Evolutionary conservation across 2,329 filamentous ascomycete genomes (phyloP), one percentile per base, ranked within the genome.

Genomic region (Tolypocladium inflatum): DNA sequence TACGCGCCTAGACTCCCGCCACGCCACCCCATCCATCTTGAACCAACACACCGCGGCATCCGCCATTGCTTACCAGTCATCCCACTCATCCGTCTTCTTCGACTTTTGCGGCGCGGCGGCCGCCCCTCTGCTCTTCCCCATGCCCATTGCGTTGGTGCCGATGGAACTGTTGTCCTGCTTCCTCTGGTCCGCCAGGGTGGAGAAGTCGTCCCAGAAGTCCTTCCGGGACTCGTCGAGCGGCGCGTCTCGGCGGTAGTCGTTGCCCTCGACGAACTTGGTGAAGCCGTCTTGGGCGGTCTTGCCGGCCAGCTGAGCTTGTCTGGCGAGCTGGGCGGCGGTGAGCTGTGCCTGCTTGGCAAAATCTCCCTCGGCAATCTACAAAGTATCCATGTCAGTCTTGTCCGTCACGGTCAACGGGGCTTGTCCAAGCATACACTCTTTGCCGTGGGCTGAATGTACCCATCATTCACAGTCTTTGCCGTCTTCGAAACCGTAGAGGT

Each of bases 151-250:
- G 59, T 80, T 77, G 23, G 82, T 85, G 38, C 82, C 82, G 60
- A 85, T 82, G 2, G 81, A 75, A 65, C 75, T 81, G 58, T 74
- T 73, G 50, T 68, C 70, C 15, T 69, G 69, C 63, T 75, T 73
- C 59, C 75, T 73, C 66, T 82, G 78, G 74, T 87, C 82, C 0
- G 85, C 87, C 33, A 87, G 72, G 35, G 82, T 84, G 0, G 91
- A 87, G 73, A 97, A 96, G 64, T 88, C 88, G 70, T 96, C 92
- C 92, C 92, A 97, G 74, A 96, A 96, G 64, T 89, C 88, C 70
- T 88, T 88, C 73, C 87, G 89, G 82, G 71, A 88, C 80, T 78
- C 79, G 67, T 86, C 79, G 55, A 84, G 66, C 58, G 72, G 76
- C 57, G 68, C 74, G 58, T 73, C 68, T 58, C 74, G 68, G 59